Base-by-base conservation (phyloP, 2,329 filamentous ascomycete species). In the Sordariomycetes sp. region DNA sequence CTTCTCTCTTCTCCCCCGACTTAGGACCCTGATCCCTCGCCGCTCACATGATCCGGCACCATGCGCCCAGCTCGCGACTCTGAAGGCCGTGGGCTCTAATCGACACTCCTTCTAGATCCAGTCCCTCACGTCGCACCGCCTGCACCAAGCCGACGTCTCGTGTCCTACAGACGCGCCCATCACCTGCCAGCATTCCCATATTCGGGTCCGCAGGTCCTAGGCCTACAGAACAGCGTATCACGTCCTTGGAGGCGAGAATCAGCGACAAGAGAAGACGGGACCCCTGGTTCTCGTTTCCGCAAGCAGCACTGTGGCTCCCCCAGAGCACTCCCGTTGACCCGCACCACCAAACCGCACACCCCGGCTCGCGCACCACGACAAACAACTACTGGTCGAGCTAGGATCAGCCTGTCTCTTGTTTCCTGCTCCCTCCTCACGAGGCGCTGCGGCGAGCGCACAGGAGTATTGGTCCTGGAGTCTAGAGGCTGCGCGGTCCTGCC, bases 361-460 rank as follows among this genome's bases (percentile, higher is more conserved):
- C 31, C 18, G 31, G 21, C 21, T 33, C 31, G 31, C 21, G 31
- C 31, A 25, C 21, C 31, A 33, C 19, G 21, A 21, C 18, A n/a
- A 20, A 19, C 9, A 16, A 32, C 30, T 9, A 32, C 19, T 28
- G 25, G 25, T 14, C 17, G 15, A 32, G 16, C 30, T 32, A 14
- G 30, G 19, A n/a, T 19, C 21, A n/a, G 21, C 12, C 4, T n/a
- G n/a, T 29, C 27, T 8, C 9, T 15, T 29, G 27, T 9, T 33
- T 33, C 31, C 20, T 19, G 21, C 11, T 33, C 31, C 23, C 21
- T 33, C 19, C 31, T 24, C 20, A 33, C 31, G 31, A 25, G 30
- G 30, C 7, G 21, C 31, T 25, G 31, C 21, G 31, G 20, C 31
- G 24, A 20, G 31, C 21, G 31, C 8, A 18, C 15, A 16, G 12